Conservation (phyloP, 176 grass and related monocot genomes). For the Zoysia pacifica region DNA sequence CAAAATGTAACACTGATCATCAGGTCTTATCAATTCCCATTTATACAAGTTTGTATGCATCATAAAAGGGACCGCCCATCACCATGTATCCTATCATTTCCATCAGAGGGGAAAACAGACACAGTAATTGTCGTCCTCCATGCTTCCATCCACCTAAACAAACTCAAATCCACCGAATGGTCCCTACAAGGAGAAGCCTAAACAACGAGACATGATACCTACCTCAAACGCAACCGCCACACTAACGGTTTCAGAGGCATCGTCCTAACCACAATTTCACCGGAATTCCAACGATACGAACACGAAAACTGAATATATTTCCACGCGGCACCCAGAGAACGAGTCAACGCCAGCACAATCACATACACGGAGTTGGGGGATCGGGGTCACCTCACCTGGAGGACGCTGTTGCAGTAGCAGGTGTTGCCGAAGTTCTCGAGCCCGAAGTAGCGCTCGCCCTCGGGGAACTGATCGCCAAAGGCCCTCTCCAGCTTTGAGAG, state of each 20-base stretch:
- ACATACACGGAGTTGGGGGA: neutral
- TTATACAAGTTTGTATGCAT: neutral
- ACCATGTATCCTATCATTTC: neutral
- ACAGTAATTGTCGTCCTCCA: neutral
- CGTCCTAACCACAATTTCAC: neutral
- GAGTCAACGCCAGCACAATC: neutral
- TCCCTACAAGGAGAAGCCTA: neutral
- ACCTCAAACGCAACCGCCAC: neutral
- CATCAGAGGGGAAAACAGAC: neutral
- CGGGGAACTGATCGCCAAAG: constrained; percentile 88
- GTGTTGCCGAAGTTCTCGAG: constrained; percentile 99
- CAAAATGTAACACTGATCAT: constrained; percentile 4
- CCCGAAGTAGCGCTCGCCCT: constrained; percentile 94
- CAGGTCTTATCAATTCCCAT: neutral
- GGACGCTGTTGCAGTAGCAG: constrained; percentile 98
- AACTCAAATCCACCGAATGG: constrained; percentile 10
- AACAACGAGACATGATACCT: neutral
- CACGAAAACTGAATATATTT: neutral
- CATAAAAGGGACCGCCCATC: neutral
- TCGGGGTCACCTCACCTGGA: constrained; percentile 58
- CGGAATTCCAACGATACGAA: constrained; percentile 9
- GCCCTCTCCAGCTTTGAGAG: constrained; percentile 92
- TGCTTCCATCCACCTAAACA: neutral
- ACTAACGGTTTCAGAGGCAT: constrained; percentile 15
- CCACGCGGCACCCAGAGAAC: constrained; percentile 16